Conservation (phyloP, 2,329 filamentous ascomycete genomes). For the Aspergillus sp. region DNA sequence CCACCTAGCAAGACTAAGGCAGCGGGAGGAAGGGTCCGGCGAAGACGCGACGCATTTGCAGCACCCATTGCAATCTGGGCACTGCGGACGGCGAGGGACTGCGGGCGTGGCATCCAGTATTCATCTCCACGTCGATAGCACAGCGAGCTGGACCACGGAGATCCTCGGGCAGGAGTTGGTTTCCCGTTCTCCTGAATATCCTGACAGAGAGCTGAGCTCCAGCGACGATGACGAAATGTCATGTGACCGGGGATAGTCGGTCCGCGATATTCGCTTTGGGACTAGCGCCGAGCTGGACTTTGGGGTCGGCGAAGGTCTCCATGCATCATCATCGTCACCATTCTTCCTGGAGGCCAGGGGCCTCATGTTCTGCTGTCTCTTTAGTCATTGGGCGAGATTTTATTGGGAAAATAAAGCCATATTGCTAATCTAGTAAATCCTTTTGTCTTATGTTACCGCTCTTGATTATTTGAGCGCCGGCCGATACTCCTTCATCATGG, state of each 20-base stretch:
- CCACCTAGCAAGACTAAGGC: conserved; percentile 20
- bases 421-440: neutral
- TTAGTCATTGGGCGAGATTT: neutral
- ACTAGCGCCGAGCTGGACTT: conserved; percentile 12
- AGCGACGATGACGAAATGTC: conserved; percentile 20
- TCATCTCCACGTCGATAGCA: conserved; percentile 6
- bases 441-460: conserved; percentile 4
- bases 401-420: neutral
- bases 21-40: conserved; percentile 28
- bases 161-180: conserved; percentile 3
- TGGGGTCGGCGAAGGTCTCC: conserved; percentile 1
- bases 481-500: conserved; percentile 34
- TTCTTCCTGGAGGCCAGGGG: conserved; percentile 12
- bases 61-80: conserved; percentile 24
- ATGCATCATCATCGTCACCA: conserved; percentile 3
- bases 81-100: conserved; percentile 11
- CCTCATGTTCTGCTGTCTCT: conserved; percentile 10
- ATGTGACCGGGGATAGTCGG: conserved; percentile 14
- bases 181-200: too few species aligned
- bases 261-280: conserved; percentile 9
- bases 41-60: conserved; percentile 22
- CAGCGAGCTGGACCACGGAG: conserved; percentile 11
- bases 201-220: neutral
- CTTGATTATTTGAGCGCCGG: conserved; percentile 8
- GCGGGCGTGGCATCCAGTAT: conserved; percentile 14